Percentiles rank a stretch among this genome's conserved stretches.
These are phyloP conservation scores for Candida odintsovae DNA, from an alignment of 805 yeast genomes.

Conservation along the genomic window DNA sequence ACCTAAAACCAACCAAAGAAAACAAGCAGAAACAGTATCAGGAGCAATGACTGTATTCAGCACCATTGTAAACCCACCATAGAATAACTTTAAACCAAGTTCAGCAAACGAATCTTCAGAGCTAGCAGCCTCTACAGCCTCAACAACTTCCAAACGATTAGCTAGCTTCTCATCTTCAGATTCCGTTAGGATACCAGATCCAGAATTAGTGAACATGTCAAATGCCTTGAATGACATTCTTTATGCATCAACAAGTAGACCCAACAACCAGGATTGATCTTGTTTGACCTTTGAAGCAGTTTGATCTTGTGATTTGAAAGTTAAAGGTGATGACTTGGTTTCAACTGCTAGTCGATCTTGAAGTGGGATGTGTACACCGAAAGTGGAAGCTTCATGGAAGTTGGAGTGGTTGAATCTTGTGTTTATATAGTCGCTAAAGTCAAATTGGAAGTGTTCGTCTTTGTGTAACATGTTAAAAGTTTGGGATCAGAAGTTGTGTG, in stretches of 20 bases:
- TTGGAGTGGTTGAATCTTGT: conserved; percentile 12
- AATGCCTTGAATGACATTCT: background rate
- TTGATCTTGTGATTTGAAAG: conserved; percentile 1
- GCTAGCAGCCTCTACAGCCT: background rate
- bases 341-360: background rate
- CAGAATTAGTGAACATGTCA: background rate
- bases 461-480: conserved; percentile 14
- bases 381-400: conserved; percentile 1
- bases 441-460: conserved; percentile 13
- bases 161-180: background rate
- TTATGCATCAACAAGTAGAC: conserved; percentile 19
- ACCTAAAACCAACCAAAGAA: background rate
- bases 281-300: conserved; percentile 8
- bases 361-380: background rate
- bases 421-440: conserved; percentile 16
- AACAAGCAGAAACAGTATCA: background rate
- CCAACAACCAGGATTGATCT: conserved; percentile 23
- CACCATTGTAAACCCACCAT: background rate
- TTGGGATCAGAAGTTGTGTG: background rate
- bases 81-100: background rate
- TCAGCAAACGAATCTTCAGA: background rate
- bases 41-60: background rate
- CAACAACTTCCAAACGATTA: too few relatives aligned
- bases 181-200: background rate
- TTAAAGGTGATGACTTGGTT: background rate